Evolutionary conservation across 768 basidiomycete genomes (phyloP).

Genomic region (Boletus rufocinnamomeus): DNA sequence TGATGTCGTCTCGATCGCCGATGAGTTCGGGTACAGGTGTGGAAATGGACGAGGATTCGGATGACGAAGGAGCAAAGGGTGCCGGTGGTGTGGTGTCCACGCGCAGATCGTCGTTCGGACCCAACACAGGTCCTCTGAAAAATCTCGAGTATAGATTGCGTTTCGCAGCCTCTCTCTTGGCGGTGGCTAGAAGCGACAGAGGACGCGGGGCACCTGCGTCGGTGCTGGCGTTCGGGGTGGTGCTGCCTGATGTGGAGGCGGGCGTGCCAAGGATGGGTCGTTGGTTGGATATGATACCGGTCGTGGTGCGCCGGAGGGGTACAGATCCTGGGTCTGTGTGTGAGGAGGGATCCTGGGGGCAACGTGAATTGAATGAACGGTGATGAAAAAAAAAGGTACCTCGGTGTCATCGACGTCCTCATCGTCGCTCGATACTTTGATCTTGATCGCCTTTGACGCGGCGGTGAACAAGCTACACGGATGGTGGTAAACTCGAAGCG

Average conservation of each 20-base stretch:
- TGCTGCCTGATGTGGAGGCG: conserved; percentile 45
- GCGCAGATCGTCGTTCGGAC: conserved; percentile 39
- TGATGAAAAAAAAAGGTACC: conserved; percentile 4
- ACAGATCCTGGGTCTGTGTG: conserved; percentile 14
- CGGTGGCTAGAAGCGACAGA: conserved; percentile 56
- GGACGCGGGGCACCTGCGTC: conserved; percentile 20
- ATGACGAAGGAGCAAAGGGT: neutral
- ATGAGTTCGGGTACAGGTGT: neutral
- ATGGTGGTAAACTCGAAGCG: conserved; percentile 1
- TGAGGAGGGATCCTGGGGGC: conserved; percentile 18
- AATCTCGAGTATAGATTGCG: conserved; percentile 77
- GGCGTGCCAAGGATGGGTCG: conserved; percentile 55
- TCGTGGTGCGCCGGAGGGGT: conserved; percentile 59
- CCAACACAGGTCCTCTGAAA: conserved; percentile 73
- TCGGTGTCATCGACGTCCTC: conserved; percentile 41
- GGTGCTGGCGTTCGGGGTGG: conserved; percentile 38
- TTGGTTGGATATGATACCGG: conserved; percentile 76
- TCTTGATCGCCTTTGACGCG: conserved; percentile 79
- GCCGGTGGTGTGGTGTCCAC: neutral
- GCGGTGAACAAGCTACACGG: conserved; percentile 61
- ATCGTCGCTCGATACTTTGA: conserved; percentile 59
- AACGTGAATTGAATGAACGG: neutral
- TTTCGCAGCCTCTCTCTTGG: conserved; percentile 79
- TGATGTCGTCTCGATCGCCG: neutral
- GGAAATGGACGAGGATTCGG: neutral